phyloP scores from a whole-genome alignment of 106 monocot species.

The Platanthera guangdongensis region DNA sequence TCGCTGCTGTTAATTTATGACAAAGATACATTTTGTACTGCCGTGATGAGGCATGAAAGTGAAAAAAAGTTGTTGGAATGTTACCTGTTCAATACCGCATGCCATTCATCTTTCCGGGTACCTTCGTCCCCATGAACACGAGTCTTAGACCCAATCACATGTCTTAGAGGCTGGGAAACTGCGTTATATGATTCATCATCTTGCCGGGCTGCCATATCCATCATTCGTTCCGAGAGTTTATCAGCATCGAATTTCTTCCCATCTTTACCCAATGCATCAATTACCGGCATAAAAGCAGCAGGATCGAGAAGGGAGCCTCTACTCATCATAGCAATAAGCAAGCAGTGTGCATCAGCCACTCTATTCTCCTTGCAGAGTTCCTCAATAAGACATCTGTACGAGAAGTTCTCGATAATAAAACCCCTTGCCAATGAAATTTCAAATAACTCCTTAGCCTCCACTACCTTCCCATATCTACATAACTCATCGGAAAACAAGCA shows the following conservation, averaged over 20 bases:
- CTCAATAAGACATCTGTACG: constrained; percentile 54
- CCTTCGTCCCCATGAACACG: constrained; percentile 14
- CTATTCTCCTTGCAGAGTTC: constrained; percentile 63
- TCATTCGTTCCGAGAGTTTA: constrained; percentile 70
- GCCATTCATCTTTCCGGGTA: constrained; percentile 50
- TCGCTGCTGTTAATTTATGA: neutral
- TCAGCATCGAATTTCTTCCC: constrained; percentile 68
- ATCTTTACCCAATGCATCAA: constrained; percentile 53
- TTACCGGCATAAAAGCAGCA: constrained; percentile 68
- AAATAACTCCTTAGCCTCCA: constrained; percentile 53
- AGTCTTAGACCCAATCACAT: constrained; percentile 2
- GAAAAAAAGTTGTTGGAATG: neutral
- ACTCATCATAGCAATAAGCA: constrained; percentile 43
- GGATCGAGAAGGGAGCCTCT: constrained; percentile 67
- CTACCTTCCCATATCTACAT: constrained; percentile 41
- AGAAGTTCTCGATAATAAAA: constrained; percentile 39
- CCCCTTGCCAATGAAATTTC: constrained; percentile 40
- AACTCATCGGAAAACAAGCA: constrained; percentile 60
- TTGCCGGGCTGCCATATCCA: constrained; percentile 52
- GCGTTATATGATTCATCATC: constrained; percentile 21
- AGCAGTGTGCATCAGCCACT: constrained; percentile 41
- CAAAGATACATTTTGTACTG: neutral
- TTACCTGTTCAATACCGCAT: constrained; percentile 56
- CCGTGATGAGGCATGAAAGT: neutral
- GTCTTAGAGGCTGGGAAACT: constrained; percentile 11